These are phyloP conservation scores for Cucumis sativus DNA, from an alignment of 306 rosid species.

Conservation along the genomic window Cucumber_9930_V3 NC_026655.2:13731501-13732000, in stretches of 20 bases:
- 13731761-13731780: constrained; percentile 85
- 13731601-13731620: no score
- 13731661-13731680: no score
- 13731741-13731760: constrained; percentile 85
- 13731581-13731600: no score
- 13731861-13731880: constrained; percentile 66
- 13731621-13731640: no score
- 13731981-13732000: background rate
- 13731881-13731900: constrained; percentile 74
- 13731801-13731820: constrained; percentile 61
- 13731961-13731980: constrained; percentile 64
- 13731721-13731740: constrained; percentile 95
- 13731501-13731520: background rate
- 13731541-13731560: no score
- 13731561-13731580: no score
- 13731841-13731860: constrained; percentile 77
- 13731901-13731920: constrained; percentile 70
- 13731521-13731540: no score
- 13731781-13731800: constrained; percentile 78
- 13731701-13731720: background rate
- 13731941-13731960: constrained; percentile 54
- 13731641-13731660: no score
- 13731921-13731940: constrained; percentile 92
- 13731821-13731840: constrained; percentile 61
- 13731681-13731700: background rate